Evolutionary conservation across 2,329 filamentous ascomycete species (phyloP), one percentile per base, ranked within the genome.

Genomic region (Mycosphaerella arachidis): DNA sequence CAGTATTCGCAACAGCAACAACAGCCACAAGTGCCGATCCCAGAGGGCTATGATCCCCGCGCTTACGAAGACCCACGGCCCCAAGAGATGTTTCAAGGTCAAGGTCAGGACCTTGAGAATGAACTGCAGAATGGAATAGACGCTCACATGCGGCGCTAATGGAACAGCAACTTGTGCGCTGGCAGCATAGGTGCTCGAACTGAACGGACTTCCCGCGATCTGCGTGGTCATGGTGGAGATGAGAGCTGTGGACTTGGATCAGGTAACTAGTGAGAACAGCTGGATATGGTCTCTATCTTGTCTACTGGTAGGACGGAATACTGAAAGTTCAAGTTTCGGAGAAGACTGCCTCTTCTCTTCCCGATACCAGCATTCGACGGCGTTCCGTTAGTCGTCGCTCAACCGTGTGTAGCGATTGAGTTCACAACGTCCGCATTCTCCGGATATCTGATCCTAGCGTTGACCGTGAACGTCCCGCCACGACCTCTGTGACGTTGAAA

Each of bases 101-200:
- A 77, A 57, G 76, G 78, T 63, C 74, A 85, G 69, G 60, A 97
- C 87, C 64, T 86, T 85, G 57, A 97, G 81, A 20, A 97, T 82
- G 74, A 97, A 95, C 76, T 90, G 96, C 67, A 70, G 55, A 66
- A 64, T 48, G 68, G 68, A 20, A 59, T 70, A 58, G 68, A 70
- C 53, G 67, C 67, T 4, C 50, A 35, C 16, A 52, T 52, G 50
- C 27, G 50, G 16, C 50, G 30, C 50, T 52, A 52, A 35, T 52
- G 50, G 46, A 50, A 24, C 45, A 8, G 24, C 18, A n/a, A 35
- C 12, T 13, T 35, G 30, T 52, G 50, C 50, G 50, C 50, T 30
- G 50, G 50, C n/a, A 52, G 50, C 50, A 52, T 52, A 50, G 46
- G 27, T 29, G 46, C 46, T 16, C 13, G 46, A 16, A 12, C 8